Evolutionary conservation across 441 rosid species (phyloP), one percentile per base, ranked within the genome.

Genomic region (Bruguiera hainesii): DNA sequence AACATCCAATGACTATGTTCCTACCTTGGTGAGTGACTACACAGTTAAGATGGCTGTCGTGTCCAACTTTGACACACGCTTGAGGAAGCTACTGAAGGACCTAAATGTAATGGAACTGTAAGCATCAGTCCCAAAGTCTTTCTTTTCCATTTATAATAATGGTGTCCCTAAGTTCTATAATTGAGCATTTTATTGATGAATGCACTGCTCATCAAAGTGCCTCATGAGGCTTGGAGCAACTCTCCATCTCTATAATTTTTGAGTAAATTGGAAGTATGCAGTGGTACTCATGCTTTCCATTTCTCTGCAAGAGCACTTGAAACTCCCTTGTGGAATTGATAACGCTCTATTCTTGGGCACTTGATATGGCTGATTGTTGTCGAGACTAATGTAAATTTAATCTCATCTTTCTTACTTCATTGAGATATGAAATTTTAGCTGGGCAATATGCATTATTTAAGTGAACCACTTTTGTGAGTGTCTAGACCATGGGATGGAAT

Each of bases 21-120:
- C 68, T 71, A 48, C 73, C 61, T 23, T 63, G 69, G 68, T 70
- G 73, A 65, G 46, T 68, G 28, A 68, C 73, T 67, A 56, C 60
- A 75, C 90, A 93, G 98, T 88, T 80, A 90, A 87, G 84, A 64
- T 88, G 78, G 98, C 91, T 74, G 94, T 93, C 51, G 89, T 90
- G 10, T 93, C 97, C 64, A 93, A 93, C 74, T 93, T 90, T 30
- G 97, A 90, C 79, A 81, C 77, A 46, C 85, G 97, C 31, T 73
- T 93, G 37, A 88, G 92, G 84, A 93, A 86, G 81, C 79, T 88
- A 57, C 63, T 93, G 79, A 80, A 88, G 85, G 98, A 93, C 75
- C 85, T 90, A 67, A 78, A 83, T 68, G 85, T 88, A 56, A 68
- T 85, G 66, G 84, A 90, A 76, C 79, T 91, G 96, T 89, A 53